phyloP scores from a whole-genome alignment of 192 early-diverging fungal species.

The Kickxella alabastrina region DNA sequence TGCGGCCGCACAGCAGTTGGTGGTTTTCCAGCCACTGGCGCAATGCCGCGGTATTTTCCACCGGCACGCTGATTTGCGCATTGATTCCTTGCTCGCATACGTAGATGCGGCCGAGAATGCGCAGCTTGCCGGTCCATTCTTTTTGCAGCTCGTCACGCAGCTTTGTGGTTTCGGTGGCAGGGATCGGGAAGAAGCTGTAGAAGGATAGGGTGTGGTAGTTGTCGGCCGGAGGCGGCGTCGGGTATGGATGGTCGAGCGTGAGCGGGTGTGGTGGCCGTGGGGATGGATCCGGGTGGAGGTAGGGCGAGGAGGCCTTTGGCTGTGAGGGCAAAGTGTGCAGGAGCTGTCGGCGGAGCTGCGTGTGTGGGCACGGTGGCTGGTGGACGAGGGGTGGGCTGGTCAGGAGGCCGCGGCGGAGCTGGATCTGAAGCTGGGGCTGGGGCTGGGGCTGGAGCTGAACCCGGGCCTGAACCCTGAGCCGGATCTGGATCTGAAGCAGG shows the following conservation, averaged over 20 bases:
- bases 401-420: not conserved
- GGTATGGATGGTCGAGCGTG: slow-evolving; percentile 42
- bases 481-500: too few species aligned
- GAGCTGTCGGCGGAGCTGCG: not conserved
- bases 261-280: slow-evolving; percentile 18
- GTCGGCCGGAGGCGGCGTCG: slow-evolving; percentile 15
- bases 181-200: slow-evolving; percentile 42
- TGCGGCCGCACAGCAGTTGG: slow-evolving; percentile 30
- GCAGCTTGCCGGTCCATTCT: slow-evolving; percentile 40
- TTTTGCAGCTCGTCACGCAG: slow-evolving; percentile 25
- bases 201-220: slow-evolving; percentile 42
- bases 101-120: slow-evolving; percentile 71
- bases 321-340: slow-evolving; percentile 1
- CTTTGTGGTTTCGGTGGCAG: not conserved
- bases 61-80: slow-evolving; percentile 71
- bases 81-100: slow-evolving; percentile 72
- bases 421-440: too few species aligned
- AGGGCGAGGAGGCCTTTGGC: slow-evolving; percentile 6
- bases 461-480: too few species aligned
- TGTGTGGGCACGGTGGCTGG: not conserved
- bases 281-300: slow-evolving; percentile 4
- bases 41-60: slow-evolving; percentile 45
- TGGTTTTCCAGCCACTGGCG: slow-evolving; percentile 53
- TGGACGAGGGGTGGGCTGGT: not conserved
- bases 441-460: too few species aligned